phyloP scores from a whole-genome alignment of 2,329 filamentous ascomycete genomes.

The Paraphaeosphaeria minitans region DNA sequence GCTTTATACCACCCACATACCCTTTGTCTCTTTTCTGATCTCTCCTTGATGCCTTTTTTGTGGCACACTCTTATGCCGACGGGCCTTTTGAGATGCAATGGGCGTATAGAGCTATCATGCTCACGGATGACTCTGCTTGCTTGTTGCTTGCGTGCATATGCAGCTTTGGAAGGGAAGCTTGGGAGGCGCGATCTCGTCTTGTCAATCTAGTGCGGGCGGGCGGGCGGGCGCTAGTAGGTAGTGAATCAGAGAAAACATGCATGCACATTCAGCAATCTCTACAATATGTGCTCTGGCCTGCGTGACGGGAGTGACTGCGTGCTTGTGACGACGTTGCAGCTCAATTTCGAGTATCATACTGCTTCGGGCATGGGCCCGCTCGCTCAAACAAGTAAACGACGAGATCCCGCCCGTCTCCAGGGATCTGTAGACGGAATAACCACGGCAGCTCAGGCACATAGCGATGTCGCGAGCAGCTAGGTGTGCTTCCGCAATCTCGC shows the following conservation, averaged over 20 bases:
- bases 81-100: background rate
- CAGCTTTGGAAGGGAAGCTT: background rate
- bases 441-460: too few species aligned
- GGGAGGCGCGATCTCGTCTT: conserved; percentile 7
- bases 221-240: background rate
- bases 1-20: conserved; percentile 15
- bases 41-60: conserved; percentile 17
- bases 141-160: background rate
- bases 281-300: background rate
- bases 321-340: background rate
- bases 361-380: background rate
- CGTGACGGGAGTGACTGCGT: too few species aligned
- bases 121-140: conserved; percentile 8
- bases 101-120: conserved; percentile 3
- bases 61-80: conserved; percentile 13
- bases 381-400: too few species aligned
- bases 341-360: background rate
- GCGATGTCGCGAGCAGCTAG: too few species aligned
- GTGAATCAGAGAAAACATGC: conserved; percentile 1
- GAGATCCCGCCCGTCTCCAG: background rate
- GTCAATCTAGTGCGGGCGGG: conserved; percentile 6
- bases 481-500: background rate
- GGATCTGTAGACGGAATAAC: background rate
- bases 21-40: conserved; percentile 25
- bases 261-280: conserved; percentile 1